Evolutionary conservation across 495 filamentous ascomycete species (phyloP).

Genomic region (Xylaria nigripes): DNA sequence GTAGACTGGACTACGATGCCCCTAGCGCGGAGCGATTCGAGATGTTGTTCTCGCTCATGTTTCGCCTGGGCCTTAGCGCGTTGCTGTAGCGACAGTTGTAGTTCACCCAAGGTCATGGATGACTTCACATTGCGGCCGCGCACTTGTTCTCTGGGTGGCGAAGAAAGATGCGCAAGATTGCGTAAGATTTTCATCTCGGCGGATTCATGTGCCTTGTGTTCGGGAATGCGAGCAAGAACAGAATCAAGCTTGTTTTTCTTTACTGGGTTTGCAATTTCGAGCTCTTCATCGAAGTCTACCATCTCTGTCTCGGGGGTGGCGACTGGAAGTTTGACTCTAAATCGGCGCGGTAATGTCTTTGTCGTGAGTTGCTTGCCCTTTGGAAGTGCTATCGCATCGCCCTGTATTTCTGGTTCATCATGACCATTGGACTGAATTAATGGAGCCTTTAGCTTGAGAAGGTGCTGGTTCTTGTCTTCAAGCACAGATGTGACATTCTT

Average conservation of each 20-base stretch:
- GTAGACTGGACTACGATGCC: conserved; percentile 77
- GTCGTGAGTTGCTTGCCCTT: conserved; percentile 12
- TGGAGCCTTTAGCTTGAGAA: conserved; percentile 27
- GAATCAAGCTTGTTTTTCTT: conserved; percentile 40
- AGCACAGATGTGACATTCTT: not conserved
- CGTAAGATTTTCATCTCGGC: conserved; percentile 59
- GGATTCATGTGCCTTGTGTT: conserved; percentile 50
- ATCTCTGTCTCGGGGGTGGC: conserved; percentile 21
- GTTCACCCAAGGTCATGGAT: conserved; percentile 58
- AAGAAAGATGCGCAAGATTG: conserved; percentile 66
- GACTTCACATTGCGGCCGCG: conserved; percentile 26
- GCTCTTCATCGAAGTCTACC: conserved; percentile 29
- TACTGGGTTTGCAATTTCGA: conserved; percentile 28
- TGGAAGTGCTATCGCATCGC: conserved; percentile 14
- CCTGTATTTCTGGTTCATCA: conserved; percentile 52
- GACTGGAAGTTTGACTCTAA: conserved; percentile 36
- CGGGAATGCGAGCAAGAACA: conserved; percentile 63
- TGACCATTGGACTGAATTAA: conserved; percentile 20
- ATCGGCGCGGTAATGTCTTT: conserved; percentile 23
- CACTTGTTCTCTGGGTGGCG: conserved; percentile 43
- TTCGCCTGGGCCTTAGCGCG: conserved; percentile 74
- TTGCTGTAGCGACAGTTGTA: conserved; percentile 58
- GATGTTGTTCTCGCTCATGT: conserved; percentile 65
- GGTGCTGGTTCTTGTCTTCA: conserved; percentile 17
- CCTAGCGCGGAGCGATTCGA: conserved; percentile 66